Evolutionary conservation across 352 stramenopile species (phyloP).

Genomic region (Globisporangium polare): DNA sequence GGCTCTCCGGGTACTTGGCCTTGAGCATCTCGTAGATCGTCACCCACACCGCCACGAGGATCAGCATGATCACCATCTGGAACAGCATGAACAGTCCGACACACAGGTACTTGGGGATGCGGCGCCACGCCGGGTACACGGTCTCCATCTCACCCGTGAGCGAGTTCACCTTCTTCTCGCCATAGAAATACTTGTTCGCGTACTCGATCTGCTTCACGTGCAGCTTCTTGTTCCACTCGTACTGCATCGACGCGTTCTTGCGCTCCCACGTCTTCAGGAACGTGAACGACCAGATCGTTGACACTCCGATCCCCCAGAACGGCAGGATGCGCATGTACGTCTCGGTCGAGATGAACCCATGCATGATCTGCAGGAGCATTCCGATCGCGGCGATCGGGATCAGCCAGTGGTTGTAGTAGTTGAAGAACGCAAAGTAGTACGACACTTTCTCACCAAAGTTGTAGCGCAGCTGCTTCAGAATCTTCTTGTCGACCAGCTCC

Average conservation of each 20-base stretch:
- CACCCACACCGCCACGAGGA: conserved; percentile 83
- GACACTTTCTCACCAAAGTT: conserved; percentile 87
- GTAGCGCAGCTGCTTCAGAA: conserved; percentile 59
- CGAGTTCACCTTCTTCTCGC: conserved; percentile 61
- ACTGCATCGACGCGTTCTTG: conserved; percentile 75
- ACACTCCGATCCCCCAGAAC: conserved; percentile 82
- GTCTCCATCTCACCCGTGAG: conserved; percentile 68
- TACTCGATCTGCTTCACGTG: conserved; percentile 85
- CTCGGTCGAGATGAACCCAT: conserved; percentile 47
- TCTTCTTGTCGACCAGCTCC: conserved; percentile 50
- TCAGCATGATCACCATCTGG: conserved; percentile 83
- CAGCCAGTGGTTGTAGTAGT: conserved; percentile 79
- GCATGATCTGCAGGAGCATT: conserved; percentile 50
- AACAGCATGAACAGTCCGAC: conserved; percentile 79
- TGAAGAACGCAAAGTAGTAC: conserved; percentile 86
- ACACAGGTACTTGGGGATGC: conserved; percentile 71
- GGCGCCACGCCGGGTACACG: conserved; percentile 65
- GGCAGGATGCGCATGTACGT: conserved; percentile 77
- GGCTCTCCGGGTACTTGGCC: conserved; percentile 63
- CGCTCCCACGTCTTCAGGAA: conserved; percentile 86
- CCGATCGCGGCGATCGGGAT: conserved; percentile 70
- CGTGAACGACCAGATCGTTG: conserved; percentile 73
- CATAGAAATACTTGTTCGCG: conserved; percentile 75
- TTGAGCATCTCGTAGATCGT: conserved; percentile 89
- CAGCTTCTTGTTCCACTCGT: conserved; percentile 76